Conservation (phyloP, 164 flowering plant species). For the Sedum album region DNA sequence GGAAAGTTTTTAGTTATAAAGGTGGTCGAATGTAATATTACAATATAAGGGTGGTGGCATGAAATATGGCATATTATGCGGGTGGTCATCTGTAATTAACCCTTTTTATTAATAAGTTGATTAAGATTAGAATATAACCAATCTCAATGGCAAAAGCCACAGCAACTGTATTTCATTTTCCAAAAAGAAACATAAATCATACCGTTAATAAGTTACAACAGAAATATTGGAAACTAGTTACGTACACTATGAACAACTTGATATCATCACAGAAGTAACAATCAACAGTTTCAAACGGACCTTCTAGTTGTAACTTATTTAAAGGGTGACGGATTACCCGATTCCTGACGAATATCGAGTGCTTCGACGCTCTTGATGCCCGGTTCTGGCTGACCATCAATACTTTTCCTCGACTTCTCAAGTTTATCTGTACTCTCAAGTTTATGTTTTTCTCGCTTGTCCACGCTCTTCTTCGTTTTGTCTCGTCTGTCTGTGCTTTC, state of each 20-base stretch:
- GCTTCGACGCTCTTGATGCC: background rate
- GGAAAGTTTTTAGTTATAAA: too few relatives aligned
- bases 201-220: background rate
- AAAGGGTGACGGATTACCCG: background rate
- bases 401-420: constrained; percentile 3
- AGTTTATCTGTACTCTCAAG: background rate
- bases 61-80: too few relatives aligned
- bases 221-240: background rate
- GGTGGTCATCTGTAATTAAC: too few relatives aligned
- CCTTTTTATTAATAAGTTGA: too few relatives aligned
- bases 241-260: background rate
- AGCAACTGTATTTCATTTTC: background rate
- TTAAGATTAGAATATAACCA: too few relatives aligned
- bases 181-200: background rate
- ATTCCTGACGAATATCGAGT: background rate
- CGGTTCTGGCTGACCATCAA: background rate
- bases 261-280: background rate
- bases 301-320: background rate
- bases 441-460: constrained; percentile 18
- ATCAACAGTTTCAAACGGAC: background rate
- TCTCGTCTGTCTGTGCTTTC: constrained; percentile 76
- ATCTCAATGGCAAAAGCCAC: too few relatives aligned
- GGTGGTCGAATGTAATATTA: too few relatives aligned
- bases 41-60: too few relatives aligned
- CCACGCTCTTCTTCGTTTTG: constrained; percentile 56